Evolutionary conservation across 108 stramenopile genomes (phyloP).

Genomic region (Parietichytrium sp.): DNA sequence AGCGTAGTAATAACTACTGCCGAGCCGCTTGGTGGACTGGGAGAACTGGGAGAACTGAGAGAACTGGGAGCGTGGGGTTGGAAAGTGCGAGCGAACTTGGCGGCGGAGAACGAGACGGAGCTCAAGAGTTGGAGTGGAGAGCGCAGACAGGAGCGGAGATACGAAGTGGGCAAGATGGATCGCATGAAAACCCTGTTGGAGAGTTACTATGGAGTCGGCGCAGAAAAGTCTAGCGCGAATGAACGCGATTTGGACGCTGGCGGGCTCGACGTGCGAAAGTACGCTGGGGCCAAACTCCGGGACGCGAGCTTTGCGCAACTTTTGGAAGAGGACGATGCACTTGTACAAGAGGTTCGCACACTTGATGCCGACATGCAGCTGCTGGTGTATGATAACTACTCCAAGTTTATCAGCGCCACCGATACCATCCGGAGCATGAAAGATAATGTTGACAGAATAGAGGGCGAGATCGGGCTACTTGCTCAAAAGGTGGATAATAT

Average conservation of each 20-base stretch:
- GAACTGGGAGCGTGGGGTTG: no score
- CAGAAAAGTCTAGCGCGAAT: neutral
- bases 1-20: no score
- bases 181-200: conserved; percentile 36
- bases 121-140: no score
- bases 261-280: conserved; percentile 51
- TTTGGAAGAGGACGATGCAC: conserved; percentile 49
- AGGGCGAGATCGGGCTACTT: conserved; percentile 53
- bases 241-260: conserved; percentile 49
- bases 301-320: conserved; percentile 50
- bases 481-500: conserved; percentile 48
- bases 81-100: no score
- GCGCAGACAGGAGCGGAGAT: no score
- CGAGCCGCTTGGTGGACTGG: no score
- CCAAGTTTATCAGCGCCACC: conserved; percentile 95
- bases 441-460: conserved; percentile 60
- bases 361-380: conserved; percentile 95
- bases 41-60: no score
- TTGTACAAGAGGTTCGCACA: conserved; percentile 54
- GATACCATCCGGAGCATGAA: conserved; percentile 84
- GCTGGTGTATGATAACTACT: conserved; percentile 98
- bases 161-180: conserved; percentile 28
- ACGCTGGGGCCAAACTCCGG: conserved; percentile 49
- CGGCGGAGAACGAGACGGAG: no score
- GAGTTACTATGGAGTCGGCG: conserved; percentile 33